Conservation (phyloP, 768 basidiomycete species). For the Phlegmacium glaucopus region DNA sequence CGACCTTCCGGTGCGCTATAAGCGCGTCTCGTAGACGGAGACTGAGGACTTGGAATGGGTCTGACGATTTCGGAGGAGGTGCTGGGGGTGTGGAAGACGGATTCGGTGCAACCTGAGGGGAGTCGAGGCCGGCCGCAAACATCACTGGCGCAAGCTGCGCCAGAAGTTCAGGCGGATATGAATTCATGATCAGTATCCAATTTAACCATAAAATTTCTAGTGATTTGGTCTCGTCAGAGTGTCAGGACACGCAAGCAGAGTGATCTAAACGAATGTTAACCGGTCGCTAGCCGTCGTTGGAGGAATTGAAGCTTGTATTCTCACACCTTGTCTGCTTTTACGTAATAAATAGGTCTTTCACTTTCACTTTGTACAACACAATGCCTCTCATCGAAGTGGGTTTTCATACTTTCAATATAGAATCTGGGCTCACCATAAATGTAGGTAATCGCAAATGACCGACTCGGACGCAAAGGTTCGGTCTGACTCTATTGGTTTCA, state of each 20-base stretch:
- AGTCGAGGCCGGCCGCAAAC: constrained; percentile 87
- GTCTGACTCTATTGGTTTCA: neutral
- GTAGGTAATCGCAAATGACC: constrained; percentile 93
- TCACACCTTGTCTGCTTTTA: too few relatives aligned
- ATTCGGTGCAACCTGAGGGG: constrained; percentile 22
- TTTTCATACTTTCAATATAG: neutral
- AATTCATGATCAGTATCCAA: constrained; percentile 60
- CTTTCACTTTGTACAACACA: neutral
- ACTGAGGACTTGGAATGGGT: constrained; percentile 60
- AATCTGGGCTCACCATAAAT: neutral
- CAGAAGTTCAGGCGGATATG: constrained; percentile 87
- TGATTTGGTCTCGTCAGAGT: too few relatives aligned
- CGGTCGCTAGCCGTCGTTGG: too few relatives aligned
- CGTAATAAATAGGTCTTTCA: neutral
- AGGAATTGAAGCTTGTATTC: too few relatives aligned
- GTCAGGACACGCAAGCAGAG: too few relatives aligned
- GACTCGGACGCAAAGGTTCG: constrained; percentile 88
- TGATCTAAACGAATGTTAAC: too few relatives aligned
- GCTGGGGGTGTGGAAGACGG: constrained; percentile 18
- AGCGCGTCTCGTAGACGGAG: constrained; percentile 68
- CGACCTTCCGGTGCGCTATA: constrained; percentile 54
- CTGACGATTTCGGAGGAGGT: constrained; percentile 37
- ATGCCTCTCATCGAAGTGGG: constrained; percentile 58
- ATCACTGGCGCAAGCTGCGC: constrained; percentile 89
- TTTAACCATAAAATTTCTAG: too few relatives aligned